Conservation (phyloP, 2,329 filamentous ascomycete genomes). For the Tetracladium maxilliforme region DNA sequence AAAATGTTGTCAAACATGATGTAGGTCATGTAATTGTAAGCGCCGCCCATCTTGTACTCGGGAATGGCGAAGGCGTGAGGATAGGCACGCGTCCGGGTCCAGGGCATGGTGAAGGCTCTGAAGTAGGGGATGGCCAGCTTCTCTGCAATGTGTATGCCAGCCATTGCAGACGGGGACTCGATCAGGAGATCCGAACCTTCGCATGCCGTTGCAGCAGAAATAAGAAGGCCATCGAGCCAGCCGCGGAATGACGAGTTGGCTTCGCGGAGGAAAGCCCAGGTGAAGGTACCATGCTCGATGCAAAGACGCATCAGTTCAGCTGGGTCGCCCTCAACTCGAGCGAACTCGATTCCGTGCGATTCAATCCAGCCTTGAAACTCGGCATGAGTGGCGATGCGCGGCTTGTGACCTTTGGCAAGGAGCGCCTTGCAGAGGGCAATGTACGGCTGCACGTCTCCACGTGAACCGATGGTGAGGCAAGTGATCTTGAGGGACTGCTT, state of each 20-base stretch:
- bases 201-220: slow-evolving; percentile 70
- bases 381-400: slow-evolving; percentile 78
- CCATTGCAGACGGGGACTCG: slow-evolving; percentile 93
- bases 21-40: slow-evolving; percentile 91
- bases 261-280: slow-evolving; percentile 76
- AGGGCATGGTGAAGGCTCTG: slow-evolving; percentile 96
- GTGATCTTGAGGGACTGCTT: slow-evolving; percentile 66
- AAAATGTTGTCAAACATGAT: slow-evolving; percentile 95
- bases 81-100: slow-evolving; percentile 90
- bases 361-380: slow-evolving; percentile 86
- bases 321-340: slow-evolving; percentile 76
- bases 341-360: slow-evolving; percentile 88
- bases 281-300: slow-evolving; percentile 96
- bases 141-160: slow-evolving; percentile 93
- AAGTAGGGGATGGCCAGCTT: slow-evolving; percentile 89
- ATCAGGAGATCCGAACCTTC: slow-evolving; percentile 82
- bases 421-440: slow-evolving; percentile 91
- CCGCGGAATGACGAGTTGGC: slow-evolving; percentile 77
- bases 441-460: slow-evolving; percentile 94
- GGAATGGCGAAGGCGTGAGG: slow-evolving; percentile 93
- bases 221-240: slow-evolving; percentile 86
- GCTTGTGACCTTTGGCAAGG: slow-evolving; percentile 71
- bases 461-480: slow-evolving; percentile 88
- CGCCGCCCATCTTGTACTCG: slow-evolving; percentile 85
- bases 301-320: slow-evolving; percentile 91